Conservation (phyloP, 2,329 filamentous ascomycete genomes). For the Penicillium sp. region DNA sequence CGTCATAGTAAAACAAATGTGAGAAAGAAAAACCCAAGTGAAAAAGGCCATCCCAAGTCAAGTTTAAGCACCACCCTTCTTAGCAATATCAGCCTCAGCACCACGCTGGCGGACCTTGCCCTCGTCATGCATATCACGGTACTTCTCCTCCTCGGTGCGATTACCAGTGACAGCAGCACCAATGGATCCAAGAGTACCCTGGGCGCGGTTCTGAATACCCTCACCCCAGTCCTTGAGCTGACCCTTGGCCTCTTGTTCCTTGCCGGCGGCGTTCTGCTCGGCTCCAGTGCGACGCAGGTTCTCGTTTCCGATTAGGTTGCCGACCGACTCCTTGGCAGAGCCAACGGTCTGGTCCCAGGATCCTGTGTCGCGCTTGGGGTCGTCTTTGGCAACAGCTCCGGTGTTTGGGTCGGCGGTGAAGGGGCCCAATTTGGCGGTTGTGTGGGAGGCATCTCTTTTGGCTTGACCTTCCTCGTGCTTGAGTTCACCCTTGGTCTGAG, state of each 20-base stretch:
- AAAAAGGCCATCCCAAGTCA: background rate
- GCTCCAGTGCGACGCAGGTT: constrained; percentile 70
- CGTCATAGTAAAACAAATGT: constrained; percentile 4
- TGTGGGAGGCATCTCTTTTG: constrained; percentile 68
- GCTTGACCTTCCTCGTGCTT: constrained; percentile 65
- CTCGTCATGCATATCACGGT: constrained; percentile 68
- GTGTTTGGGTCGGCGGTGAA: constrained; percentile 63
- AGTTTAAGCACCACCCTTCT: constrained; percentile 42
- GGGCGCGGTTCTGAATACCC: constrained; percentile 65
- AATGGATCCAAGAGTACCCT: constrained; percentile 68
- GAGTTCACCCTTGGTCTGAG: constrained; percentile 63
- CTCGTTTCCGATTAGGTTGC: constrained; percentile 72
- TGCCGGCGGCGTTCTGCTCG: constrained; percentile 75
- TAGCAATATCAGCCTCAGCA: constrained; percentile 76
- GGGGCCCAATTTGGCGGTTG: constrained; percentile 70
- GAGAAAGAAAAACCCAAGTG: background rate
- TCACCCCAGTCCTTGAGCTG: constrained; percentile 72
- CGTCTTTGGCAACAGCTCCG: constrained; percentile 69
- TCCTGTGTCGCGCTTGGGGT: constrained; percentile 68
- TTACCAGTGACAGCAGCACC: constrained; percentile 73
- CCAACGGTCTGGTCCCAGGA: constrained; percentile 89
- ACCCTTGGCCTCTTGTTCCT: constrained; percentile 77
- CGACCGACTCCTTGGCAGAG: constrained; percentile 76
- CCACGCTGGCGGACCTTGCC: constrained; percentile 84
- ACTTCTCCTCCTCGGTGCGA: constrained; percentile 60